Evolutionary conservation across 805 yeast species (phyloP), one percentile per base, ranked within the genome.

Genomic region (Kuraishia cidri): DNA sequence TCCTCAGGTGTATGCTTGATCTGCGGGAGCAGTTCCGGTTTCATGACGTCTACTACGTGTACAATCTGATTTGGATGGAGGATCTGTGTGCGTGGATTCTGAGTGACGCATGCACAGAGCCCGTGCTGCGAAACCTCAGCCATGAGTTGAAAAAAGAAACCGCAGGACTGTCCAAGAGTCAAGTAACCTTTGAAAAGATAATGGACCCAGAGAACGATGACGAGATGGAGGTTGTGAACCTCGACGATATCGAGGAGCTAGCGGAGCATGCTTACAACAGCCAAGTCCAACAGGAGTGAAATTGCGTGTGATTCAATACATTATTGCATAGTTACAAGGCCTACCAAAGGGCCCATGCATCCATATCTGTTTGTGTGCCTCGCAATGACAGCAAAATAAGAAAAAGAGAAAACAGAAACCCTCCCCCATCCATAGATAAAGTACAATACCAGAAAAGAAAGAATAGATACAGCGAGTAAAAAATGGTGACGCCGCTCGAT

Each of bases 31-130:
- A 82, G 8, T 88, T 88, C 54, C 66, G 95, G 37, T 80, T 60
- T 48, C 94, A 86, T 48, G 94, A 86, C 46, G 69, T 80, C 14
- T 86, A 86, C 50, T 84, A 86, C 48, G 86, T 85, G 5, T 88
- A 88, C 51, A 82, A 82, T 48, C 75, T 74, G 47, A 66, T 87
- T 1, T 66, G 84, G 63, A 43, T 86, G 4, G 86, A 82, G 45
- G 96, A 88, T 50, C 60, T 85, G 40, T 67, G 83, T 36, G 62
- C 79, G 11, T 88, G 94, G 94, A 51, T 81, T 12, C 61, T 81
- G 15, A 58, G 69, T 36, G 76, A 73, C 33, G 65, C 64, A 27
- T 75, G 84, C 25, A 64, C 65, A 39, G 88, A 80, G 41, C 61
- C 55, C 24, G 66, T 70, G 16, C 47, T 86, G 17, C 61, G 84